These are phyloP conservation scores for Melampsora americana DNA, from an alignment of 1,284 basidiomycete genomes.

Conservation along the genomic window DNA sequence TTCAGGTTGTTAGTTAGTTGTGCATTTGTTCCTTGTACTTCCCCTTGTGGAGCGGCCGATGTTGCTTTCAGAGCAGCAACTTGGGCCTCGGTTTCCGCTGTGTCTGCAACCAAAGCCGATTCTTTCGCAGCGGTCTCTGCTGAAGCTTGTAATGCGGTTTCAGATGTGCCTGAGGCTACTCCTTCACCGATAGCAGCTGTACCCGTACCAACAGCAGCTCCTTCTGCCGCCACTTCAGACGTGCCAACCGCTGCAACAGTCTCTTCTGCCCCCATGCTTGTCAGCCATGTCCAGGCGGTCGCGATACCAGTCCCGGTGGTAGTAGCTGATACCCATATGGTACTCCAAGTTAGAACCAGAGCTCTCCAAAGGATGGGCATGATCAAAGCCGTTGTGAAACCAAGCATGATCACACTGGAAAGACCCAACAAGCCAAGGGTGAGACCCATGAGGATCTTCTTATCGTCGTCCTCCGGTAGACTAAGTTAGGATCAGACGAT, in stretches of 20 bases:
- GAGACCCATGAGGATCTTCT: conserved; percentile 8
- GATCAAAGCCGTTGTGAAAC: conserved; percentile 9
- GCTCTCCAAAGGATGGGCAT: conserved; percentile 24
- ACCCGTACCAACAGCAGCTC: conserved; percentile 2
- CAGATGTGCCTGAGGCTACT: neutral
- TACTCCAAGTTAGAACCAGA: neutral
- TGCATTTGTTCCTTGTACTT: neutral
- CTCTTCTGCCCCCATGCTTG: conserved; percentile 1
- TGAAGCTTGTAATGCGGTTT: conserved; percentile 3
- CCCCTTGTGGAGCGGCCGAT: neutral
- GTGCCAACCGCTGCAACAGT: neutral
- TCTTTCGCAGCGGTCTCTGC: neutral
- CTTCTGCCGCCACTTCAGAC: conserved; percentile 6
- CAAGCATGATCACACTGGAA: conserved; percentile 20
- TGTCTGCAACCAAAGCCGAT: neutral
- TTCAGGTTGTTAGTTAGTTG: neutral
- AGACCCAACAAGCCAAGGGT: conserved; percentile 16
- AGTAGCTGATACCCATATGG: neutral
- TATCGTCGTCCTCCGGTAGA: conserved; percentile 5
- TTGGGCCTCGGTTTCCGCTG: neutral
- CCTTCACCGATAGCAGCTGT: neutral
- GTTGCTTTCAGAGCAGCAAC: neutral
- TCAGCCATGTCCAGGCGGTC: conserved; percentile 12
- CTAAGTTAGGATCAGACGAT: neutral
- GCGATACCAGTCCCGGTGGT: conserved; percentile 17